Conservation (phyloP, 2,329 filamentous ascomycete genomes). For the Aspergillus nomiae region DNA sequence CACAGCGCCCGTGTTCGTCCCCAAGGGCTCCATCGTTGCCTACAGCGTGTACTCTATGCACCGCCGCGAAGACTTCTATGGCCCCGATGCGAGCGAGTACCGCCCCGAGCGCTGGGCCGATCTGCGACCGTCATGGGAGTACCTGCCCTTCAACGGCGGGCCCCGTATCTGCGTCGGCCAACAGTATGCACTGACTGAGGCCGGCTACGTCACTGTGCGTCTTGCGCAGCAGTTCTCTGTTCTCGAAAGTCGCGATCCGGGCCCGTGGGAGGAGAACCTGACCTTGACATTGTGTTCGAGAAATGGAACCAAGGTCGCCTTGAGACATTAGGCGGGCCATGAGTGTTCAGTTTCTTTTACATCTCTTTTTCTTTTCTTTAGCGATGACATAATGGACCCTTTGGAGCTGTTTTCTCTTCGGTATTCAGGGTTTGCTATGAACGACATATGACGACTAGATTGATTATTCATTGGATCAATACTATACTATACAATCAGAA, state of each 20-base stretch:
- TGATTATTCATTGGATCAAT: not conserved
- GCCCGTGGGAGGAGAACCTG: constrained; percentile 30
- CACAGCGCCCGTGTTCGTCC: constrained; percentile 61
- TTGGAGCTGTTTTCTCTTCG: not conserved
- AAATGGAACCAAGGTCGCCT: constrained; percentile 25
- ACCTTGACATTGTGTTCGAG: constrained; percentile 24
- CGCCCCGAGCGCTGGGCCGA: constrained; percentile 52
- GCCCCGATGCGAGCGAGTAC: constrained; percentile 48
- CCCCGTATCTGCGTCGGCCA: constrained; percentile 37
- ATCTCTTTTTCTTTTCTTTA: not conserved
- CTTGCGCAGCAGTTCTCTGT: constrained; percentile 35
- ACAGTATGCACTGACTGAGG: constrained; percentile 40
- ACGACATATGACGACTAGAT: not conserved
- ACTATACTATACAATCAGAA: not conserved
- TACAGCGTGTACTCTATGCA: constrained; percentile 75
- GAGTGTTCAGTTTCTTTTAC: not conserved
- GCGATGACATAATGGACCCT: not conserved
- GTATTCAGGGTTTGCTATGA: not conserved
- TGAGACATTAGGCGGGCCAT: constrained; percentile 5
- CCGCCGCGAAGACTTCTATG: constrained; percentile 56
- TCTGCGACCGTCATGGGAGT: constrained; percentile 32
- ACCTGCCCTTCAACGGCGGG: constrained; percentile 38
- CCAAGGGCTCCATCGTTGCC: constrained; percentile 64
- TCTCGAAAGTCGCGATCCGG: constrained; percentile 31
- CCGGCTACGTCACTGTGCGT: constrained; percentile 36